These are phyloP conservation scores for Lobosporangium transversale DNA, from an alignment of 192 early-diverging fungal species.

Conservation along the genomic window DNA sequence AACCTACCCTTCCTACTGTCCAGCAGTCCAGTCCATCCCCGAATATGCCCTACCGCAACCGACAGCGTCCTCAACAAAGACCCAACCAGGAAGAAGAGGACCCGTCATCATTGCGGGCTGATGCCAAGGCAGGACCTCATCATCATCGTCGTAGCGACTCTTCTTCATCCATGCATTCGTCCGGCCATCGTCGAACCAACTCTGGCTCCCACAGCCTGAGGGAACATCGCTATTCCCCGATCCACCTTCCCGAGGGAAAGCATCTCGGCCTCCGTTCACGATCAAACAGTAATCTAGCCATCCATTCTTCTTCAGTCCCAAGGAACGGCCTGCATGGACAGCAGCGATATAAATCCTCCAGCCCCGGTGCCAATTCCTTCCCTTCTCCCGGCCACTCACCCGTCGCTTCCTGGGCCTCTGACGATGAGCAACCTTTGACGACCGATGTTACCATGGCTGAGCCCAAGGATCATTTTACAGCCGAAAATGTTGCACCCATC, in stretches of 20 bases:
- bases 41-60: slow-evolving; percentile 20
- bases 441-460: slow-evolving; percentile 13
- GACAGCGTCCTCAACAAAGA: slow-evolving; percentile 23
- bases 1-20: slow-evolving; percentile 3
- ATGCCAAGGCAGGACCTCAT: slow-evolving; percentile 21
- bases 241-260: slow-evolving; percentile 33
- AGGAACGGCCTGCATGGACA: slow-evolving; percentile 10
- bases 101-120: slow-evolving; percentile 5
- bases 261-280: slow-evolving; percentile 38
- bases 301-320: slow-evolving; percentile 14
- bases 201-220: slow-evolving; percentile 37
- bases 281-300: slow-evolving; percentile 43
- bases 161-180: slow-evolving; percentile 24
- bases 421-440: slow-evolving; percentile 32
- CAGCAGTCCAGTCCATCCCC: slow-evolving; percentile 26
- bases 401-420: slow-evolving; percentile 31
- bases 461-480: neutral
- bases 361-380: slow-evolving; percentile 9
- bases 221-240: slow-evolving; percentile 50
- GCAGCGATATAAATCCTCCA: slow-evolving; percentile 38
- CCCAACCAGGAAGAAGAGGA: slow-evolving; percentile 30
- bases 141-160: slow-evolving; percentile 44
- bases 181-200: slow-evolving; percentile 44
- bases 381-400: slow-evolving; percentile 37
- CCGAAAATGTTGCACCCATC: neutral